Evolutionary conservation across 148 eudicot genomes (phyloP), one percentile per base, ranked within the genome.

Genomic region (Amaranthus cruentus): DNA sequence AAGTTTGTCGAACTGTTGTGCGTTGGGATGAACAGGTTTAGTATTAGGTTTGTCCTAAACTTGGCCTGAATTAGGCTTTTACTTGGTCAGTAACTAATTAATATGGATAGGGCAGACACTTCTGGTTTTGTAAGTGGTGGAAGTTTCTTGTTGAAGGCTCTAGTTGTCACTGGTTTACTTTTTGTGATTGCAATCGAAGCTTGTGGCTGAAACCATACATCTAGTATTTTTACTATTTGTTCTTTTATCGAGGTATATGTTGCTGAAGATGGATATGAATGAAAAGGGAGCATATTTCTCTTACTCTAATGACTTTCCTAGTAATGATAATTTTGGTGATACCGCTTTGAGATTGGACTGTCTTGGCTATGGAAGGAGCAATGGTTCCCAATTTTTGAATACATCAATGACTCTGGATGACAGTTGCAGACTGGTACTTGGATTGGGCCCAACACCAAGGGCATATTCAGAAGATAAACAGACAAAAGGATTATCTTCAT

Each of bases 121-220:
- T 90, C 91, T 51, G 97, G 97, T 57, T 92, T 90, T 65, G 93
- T 90, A 18, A 92, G 97, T 75, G 91, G 96, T 61, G 97, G 97
- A 77, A 64, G 82, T 81, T 73, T 84, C 79, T 77, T 77, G 59
- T 75, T 72, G 59, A 78, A 76, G 70, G 64, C 66, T 68, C 68
- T 80, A 71, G 81, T 68, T 49, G 83, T 81, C 14, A 71, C 71
- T 61, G 78, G 71, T 75, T 78, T 70, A 74, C 78, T 80, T 70
- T 81, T 53, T 57, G 73, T 78, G 4, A 79, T 79, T 74, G 55
- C 60, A 62, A 73, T 74, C 59, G 83, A 76, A 53, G 72, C 62
- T 65, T 69, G 83, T 76, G 77, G 75, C 82, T 78, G 73, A 84
- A 50, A 69, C 43, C 75, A 2, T 14, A 55, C 62, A 65, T 44